phyloP scores from a whole-genome alignment of 257 asterid species.

The Thymus quinquecostatus region DNA sequence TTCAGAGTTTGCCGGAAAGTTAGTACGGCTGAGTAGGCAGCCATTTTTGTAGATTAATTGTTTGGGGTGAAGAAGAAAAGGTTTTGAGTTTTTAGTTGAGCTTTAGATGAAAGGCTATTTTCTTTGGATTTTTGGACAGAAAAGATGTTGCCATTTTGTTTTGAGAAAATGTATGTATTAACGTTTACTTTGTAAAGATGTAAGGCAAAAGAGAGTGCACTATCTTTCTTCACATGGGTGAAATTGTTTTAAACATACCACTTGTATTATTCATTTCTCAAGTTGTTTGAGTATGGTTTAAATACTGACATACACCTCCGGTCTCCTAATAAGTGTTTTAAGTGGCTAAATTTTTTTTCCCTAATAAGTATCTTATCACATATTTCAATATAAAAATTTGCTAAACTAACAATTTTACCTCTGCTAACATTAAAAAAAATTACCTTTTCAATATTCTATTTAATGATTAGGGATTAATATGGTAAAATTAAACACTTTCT shows the following conservation, averaged over 20 bases:
- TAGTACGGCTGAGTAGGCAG: slow-evolving; percentile 10
- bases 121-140: background rate
- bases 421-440: too few species aligned
- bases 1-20: slow-evolving; percentile 12
- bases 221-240: background rate
- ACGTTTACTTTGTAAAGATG: background rate
- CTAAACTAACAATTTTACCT: too few species aligned
- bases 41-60: background rate
- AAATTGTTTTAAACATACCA: background rate
- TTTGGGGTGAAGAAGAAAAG: too few species aligned
- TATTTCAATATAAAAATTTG: too few species aligned
- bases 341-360: too few species aligned
- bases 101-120: background rate
- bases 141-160: background rate
- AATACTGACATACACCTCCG: too few species aligned
- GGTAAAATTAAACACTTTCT: too few species aligned
- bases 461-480: too few species aligned
- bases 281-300: too few species aligned
- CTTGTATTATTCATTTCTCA: background rate
- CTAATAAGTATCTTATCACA: too few species aligned
- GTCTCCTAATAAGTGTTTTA: too few species aligned
- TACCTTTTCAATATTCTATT: too few species aligned
- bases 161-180: background rate
- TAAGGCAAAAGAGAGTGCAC: background rate
- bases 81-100: background rate